Evolutionary conservation across 495 filamentous ascomycete genomes (phyloP).

Genomic region (Aspergillus mulundensis): DNA sequence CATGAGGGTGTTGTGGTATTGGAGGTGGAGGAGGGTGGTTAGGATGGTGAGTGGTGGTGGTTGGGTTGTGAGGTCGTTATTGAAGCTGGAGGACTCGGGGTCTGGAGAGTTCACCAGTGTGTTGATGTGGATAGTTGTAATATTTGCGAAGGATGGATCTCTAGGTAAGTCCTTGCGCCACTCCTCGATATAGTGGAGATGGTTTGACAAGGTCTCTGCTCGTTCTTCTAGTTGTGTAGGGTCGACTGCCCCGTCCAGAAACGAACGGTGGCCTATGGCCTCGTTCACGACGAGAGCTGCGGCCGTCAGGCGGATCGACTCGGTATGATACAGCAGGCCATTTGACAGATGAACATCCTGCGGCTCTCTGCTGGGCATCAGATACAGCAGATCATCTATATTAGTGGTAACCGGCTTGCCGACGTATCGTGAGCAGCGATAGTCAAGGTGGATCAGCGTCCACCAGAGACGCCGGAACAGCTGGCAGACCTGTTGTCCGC

Average conservation of each 20-base stretch:
- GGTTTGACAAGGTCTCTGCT: background rate
- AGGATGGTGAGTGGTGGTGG: conserved; percentile 10
- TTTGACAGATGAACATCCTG: background rate
- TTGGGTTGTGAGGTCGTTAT: no score
- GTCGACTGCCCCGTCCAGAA: conserved; percentile 16
- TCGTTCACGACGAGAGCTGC: conserved; percentile 20
- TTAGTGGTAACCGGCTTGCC: conserved; percentile 23
- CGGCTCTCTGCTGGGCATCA: conserved; percentile 3
- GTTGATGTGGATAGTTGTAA: no score
- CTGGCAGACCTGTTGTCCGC: background rate
- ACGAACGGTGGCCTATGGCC: conserved; percentile 4
- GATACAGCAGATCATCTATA: conserved; percentile 15
- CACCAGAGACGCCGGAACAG: conserved; percentile 25
- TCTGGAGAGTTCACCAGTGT: no score
- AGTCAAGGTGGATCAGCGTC: conserved; percentile 31
- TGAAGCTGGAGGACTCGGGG: no score
- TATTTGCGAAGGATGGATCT: no score
- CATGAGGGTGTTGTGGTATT: conserved; percentile 30
- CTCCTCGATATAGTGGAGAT: no score
- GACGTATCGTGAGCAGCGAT: conserved; percentile 28
- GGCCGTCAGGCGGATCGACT: conserved; percentile 22
- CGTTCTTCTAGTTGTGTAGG: background rate
- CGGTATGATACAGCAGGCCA: conserved; percentile 16
- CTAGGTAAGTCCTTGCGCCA: no score
- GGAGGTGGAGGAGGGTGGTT: conserved; percentile 20